phyloP scores from a whole-genome alignment of 805 yeast genomes.

The Pichia cabralensis region DNA sequence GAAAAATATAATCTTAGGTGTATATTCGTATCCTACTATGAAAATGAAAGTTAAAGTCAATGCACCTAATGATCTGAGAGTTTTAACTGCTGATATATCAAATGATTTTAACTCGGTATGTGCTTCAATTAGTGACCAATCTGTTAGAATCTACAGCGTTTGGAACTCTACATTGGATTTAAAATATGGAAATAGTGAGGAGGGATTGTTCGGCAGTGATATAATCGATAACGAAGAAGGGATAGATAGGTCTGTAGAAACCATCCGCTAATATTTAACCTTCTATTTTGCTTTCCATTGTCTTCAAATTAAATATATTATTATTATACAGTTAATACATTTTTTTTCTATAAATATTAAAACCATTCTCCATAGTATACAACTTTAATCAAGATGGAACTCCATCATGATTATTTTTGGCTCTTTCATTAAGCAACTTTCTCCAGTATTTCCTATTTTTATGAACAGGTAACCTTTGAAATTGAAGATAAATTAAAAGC shows the following conservation, averaged over 20 bases:
- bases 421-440: conserved; percentile 41
- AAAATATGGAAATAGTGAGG: conserved; percentile 19
- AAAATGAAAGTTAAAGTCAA: conserved; percentile 37
- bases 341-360: too few relatives aligned
- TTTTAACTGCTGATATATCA: conserved; percentile 55
- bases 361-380: too few relatives aligned
- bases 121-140: conserved; percentile 69
- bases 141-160: conserved; percentile 61
- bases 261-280: conserved; percentile 20
- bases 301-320: too few relatives aligned
- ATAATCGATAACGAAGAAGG: conserved; percentile 54
- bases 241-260: conserved; percentile 22
- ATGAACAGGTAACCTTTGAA: conserved; percentile 58
- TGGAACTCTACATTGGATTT: conserved; percentile 47
- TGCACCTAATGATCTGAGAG: conserved; percentile 43
- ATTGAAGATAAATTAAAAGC: conserved; percentile 43
- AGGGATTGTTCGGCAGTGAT: conserved; percentile 44
- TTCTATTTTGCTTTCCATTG: too few relatives aligned
- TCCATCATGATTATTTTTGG: conserved; percentile 70
- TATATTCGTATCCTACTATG: conserved; percentile 63
- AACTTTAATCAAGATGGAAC: conserved; percentile 55
- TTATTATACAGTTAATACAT: too few relatives aligned
- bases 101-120: conserved; percentile 57
- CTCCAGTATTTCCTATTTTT: conserved; percentile 61
- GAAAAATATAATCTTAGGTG: conserved; percentile 41